Conservation (phyloP, 163 green algal genomes). For the Volvox carteri region DNA sequence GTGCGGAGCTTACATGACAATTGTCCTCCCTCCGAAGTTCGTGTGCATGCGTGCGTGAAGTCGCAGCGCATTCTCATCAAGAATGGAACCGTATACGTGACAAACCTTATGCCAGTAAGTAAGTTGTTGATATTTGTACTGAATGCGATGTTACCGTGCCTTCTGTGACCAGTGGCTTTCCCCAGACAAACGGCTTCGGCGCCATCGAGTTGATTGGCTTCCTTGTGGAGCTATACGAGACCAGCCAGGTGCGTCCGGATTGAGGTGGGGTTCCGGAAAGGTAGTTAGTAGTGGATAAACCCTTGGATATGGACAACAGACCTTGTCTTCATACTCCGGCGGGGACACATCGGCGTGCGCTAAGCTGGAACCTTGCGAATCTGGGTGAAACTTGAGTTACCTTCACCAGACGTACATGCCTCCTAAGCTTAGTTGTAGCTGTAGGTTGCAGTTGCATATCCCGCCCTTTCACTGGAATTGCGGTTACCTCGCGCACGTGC, state of each 20-base stretch:
- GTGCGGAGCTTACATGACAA: conserved; percentile 13
- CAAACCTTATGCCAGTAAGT: conserved; percentile 42
- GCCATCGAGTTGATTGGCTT: conserved; percentile 45
- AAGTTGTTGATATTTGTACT: neutral
- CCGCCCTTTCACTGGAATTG: too few relatives aligned
- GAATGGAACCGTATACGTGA: conserved; percentile 45
- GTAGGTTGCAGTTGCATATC: too few relatives aligned
- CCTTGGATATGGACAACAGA: too few relatives aligned
- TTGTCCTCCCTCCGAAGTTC: neutral
- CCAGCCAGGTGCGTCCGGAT: conserved; percentile 9
- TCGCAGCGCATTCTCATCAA: conserved; percentile 44
- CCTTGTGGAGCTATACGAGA: conserved; percentile 50
- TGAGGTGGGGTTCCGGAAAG: too few relatives aligned
- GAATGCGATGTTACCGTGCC: neutral
- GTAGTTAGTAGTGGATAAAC: too few relatives aligned
- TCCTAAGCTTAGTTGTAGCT: too few relatives aligned
- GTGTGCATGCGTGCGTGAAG: conserved; percentile 39
- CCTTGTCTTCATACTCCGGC: too few relatives aligned
- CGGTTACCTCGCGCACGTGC: too few relatives aligned
- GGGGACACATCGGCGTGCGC: too few relatives aligned
- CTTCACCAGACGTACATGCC: too few relatives aligned
- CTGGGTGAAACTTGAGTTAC: too few relatives aligned
- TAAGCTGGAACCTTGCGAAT: too few relatives aligned
- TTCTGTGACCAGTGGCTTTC: neutral
- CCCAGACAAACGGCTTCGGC: conserved; percentile 30